phyloP scores from a whole-genome alignment of 805 yeast species.

The Soucietia sequanensis region DNA sequence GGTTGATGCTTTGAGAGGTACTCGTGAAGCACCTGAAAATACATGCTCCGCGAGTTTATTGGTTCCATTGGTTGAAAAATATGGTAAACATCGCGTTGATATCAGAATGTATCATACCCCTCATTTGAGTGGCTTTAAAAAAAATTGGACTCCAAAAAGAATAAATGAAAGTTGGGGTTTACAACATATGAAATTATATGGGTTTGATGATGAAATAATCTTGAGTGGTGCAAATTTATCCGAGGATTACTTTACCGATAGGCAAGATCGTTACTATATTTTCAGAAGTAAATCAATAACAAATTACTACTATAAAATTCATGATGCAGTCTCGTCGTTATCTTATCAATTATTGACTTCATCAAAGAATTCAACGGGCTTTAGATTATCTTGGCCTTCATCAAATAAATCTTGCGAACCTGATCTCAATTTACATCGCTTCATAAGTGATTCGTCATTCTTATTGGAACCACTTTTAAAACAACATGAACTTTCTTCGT shows the following conservation, averaged over 20 bases:
- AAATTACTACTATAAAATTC: slow-evolving; percentile 74
- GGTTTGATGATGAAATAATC: slow-evolving; percentile 86
- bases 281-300: slow-evolving; percentile 59
- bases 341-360: slow-evolving; percentile 62
- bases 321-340: slow-evolving; percentile 60
- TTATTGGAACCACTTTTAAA: slow-evolving; percentile 59
- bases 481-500: slow-evolving; percentile 32
- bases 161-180: slow-evolving; percentile 90
- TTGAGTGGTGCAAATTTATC: slow-evolving; percentile 91
- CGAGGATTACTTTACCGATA: slow-evolving; percentile 85
- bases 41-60: slow-evolving; percentile 73
- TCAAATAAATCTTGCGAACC: slow-evolving; percentile 71
- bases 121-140: slow-evolving; percentile 65
- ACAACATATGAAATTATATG: slow-evolving; percentile 97
- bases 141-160: slow-evolving; percentile 69
- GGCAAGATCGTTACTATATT: slow-evolving; percentile 89
- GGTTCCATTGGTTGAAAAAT: slow-evolving; percentile 60
- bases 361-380: slow-evolving; percentile 45
- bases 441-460: slow-evolving; percentile 54
- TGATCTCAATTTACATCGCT: slow-evolving; percentile 47
- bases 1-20: slow-evolving; percentile 87
- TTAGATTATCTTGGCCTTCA: slow-evolving; percentile 70
- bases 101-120: slow-evolving; percentile 90
- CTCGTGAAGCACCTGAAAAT: slow-evolving; percentile 81
- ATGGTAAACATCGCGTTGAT: slow-evolving; percentile 68